phyloP scores from a whole-genome alignment of 108 stramenopile species.

The Discostella pseudostelligera region DNA sequence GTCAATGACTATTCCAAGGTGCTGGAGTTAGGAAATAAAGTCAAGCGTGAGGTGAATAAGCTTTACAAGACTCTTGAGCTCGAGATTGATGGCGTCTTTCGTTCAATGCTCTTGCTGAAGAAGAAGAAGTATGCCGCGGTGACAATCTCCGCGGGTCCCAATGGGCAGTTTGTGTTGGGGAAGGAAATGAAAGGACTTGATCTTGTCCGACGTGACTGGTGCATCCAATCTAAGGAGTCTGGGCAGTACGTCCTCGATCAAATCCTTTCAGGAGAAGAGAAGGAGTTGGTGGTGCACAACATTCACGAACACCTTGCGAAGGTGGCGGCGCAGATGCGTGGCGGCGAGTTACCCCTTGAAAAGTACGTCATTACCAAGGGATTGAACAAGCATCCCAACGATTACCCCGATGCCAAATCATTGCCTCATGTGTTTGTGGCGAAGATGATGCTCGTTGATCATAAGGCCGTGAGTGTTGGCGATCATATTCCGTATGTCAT shows the following conservation, averaged over 20 bases:
- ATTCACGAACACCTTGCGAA: conserved; percentile 91
- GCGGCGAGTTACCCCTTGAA: conserved; percentile 77
- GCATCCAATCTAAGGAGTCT: conserved; percentile 94
- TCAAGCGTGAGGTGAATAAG: conserved; percentile 96
- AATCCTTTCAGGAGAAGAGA: conserved; percentile 87
- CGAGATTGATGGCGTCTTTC: conserved; percentile 97
- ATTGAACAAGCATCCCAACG: conserved; percentile 97
- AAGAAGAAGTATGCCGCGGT: conserved; percentile 99
- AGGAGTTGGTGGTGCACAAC: conserved; percentile 82
- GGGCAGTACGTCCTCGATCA: conserved; percentile 93
- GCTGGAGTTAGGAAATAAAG: conserved; percentile 79
- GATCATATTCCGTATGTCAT: conserved; percentile 99
- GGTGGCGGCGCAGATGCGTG: conserved; percentile 87
- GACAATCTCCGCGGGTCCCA: conserved; percentile 67
- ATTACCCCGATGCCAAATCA: conserved; percentile 96
- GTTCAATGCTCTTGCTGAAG: conserved; percentile 95
- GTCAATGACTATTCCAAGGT: conserved; percentile 62
- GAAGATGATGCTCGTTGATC: conserved; percentile 91
- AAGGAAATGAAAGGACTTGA: conserved; percentile 98
- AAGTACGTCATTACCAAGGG: conserved; percentile 99
- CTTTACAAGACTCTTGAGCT: conserved; percentile 97
- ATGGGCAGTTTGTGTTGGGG: conserved; percentile 66
- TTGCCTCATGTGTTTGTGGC: conserved; percentile 97
- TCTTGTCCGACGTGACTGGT: conserved; percentile 99
- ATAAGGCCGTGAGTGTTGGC: conserved; percentile 93